Percentiles rank a stretch among this genome's conserved stretches.
Evolutionary conservation across 179 eudicot genomes (phyloP).

Genomic region (Spinacia oleracea): DNA sequence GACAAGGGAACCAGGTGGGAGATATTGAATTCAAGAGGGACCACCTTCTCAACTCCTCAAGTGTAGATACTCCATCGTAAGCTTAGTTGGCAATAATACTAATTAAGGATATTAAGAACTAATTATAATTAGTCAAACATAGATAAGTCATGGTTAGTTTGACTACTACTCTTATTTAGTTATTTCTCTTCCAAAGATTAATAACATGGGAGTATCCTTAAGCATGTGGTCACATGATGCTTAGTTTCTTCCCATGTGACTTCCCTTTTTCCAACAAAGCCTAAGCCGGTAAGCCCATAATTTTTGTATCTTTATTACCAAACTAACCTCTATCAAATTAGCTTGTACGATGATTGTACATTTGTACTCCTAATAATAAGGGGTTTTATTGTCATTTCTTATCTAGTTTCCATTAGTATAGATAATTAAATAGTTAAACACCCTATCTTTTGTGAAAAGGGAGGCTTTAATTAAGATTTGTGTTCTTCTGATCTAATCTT

Average conservation of each 20-base stretch:
- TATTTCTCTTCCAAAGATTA: constrained; percentile 33
- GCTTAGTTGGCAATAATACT: constrained; percentile 3
- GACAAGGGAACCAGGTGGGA: constrained; percentile 21
- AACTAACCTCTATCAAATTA: constrained; percentile 27
- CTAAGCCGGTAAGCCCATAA: constrained; percentile 24
- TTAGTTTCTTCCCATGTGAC: constrained; percentile 58
- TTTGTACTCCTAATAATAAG: constrained; percentile 4
- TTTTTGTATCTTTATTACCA: constrained; percentile 21
- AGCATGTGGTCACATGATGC: constrained; percentile 71
- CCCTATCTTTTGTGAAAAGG: constrained; percentile 22
- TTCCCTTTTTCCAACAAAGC: constrained; percentile 45
- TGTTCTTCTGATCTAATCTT: constrained; percentile 29
- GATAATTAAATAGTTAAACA: constrained; percentile 22
- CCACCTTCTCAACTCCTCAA: too few species aligned
- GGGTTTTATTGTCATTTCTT: constrained; percentile 31
- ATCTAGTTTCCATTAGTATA: neutral
- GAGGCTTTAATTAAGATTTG: constrained; percentile 36
- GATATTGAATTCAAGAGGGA: neutral
- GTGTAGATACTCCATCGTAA: neutral
- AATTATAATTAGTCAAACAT: constrained; percentile 41
- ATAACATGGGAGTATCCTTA: constrained; percentile 28
- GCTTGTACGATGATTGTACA: constrained; percentile 22
- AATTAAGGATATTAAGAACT: constrained; percentile 11
- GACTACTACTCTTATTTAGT: constrained; percentile 26
- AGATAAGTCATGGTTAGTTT: constrained; percentile 27